Conservation (phyloP, 106 monocot species). For the Dactylorhiza incarnata region DNA sequence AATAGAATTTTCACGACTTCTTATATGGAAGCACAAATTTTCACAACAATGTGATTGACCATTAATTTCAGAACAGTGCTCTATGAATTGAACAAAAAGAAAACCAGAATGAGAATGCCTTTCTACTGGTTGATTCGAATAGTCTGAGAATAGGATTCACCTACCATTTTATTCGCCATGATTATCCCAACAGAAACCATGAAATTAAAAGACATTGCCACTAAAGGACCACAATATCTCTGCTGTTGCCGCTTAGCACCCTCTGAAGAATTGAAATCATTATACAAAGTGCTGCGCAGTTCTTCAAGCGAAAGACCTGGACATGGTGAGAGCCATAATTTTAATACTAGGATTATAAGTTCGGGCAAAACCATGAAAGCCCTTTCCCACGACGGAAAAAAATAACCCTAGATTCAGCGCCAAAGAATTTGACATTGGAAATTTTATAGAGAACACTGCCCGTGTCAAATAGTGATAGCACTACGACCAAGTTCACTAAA, state of each 20-base stretch:
- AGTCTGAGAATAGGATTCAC: slow-evolving; percentile 4
- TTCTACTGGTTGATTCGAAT: neutral
- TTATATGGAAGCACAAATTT: neutral
- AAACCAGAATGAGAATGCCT: neutral
- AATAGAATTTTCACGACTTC: neutral
- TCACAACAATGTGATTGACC: neutral
- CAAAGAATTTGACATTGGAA: neutral
- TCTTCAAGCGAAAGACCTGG: slow-evolving; percentile 80
- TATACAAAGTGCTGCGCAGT: slow-evolving; percentile 56
- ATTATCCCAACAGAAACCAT: slow-evolving; percentile 86
- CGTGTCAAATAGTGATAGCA: neutral
- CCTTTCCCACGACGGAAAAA: neutral
- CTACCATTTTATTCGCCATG: slow-evolving; percentile 87
- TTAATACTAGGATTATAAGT: neutral
- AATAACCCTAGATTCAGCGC: neutral
- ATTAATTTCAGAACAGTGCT: neutral
- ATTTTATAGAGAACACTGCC: neutral
- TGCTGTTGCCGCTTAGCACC: slow-evolving; percentile 86
- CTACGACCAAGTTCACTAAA: neutral
- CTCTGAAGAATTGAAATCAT: slow-evolving; percentile 79
- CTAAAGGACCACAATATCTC: slow-evolving; percentile 64
- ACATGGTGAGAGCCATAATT: neutral
- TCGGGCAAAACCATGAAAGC: neutral
- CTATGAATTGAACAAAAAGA: neutral
- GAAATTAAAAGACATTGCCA: slow-evolving; percentile 84